Percentiles rank a stretch among this genome's conserved stretches.
Evolutionary conservation across 495 filamentous ascomycete genomes (phyloP).

Genomic region (Lasiosphaeris hirsuta): DNA sequence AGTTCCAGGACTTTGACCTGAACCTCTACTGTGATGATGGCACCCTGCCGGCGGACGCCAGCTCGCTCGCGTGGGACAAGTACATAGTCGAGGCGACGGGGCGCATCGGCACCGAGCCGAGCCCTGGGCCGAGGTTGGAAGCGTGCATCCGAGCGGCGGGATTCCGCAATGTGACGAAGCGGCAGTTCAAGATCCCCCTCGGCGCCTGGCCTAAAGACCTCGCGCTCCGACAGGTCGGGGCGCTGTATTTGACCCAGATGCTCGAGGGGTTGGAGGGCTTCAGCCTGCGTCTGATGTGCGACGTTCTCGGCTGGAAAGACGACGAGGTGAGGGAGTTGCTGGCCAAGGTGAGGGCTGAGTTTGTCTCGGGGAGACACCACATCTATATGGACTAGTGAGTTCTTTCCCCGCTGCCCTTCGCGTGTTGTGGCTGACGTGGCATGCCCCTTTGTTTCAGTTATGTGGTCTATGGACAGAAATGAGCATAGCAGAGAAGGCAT

Average conservation of each 20-base stretch:
- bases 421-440: background rate
- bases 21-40: slow-evolving; percentile 33
- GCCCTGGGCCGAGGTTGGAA: slow-evolving; percentile 15
- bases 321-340: slow-evolving; percentile 24
- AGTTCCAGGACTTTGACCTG: slow-evolving; percentile 45
- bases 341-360: slow-evolving; percentile 23
- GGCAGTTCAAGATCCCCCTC: slow-evolving; percentile 32
- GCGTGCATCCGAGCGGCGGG: slow-evolving; percentile 28
- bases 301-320: slow-evolving; percentile 24
- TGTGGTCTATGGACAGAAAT: slow-evolving; percentile 10
- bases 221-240: slow-evolving; percentile 45
- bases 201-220: slow-evolving; percentile 42
- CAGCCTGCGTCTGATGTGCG: slow-evolving; percentile 23
- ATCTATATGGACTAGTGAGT: slow-evolving; percentile 17
- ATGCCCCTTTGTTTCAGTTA: background rate
- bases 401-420: background rate
- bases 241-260: slow-evolving; percentile 25
- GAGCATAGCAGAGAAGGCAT: background rate
- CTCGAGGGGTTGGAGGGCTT: slow-evolving; percentile 23
- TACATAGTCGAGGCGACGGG: slow-evolving; percentile 23
- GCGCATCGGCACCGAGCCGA: slow-evolving; percentile 16
- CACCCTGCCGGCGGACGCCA: slow-evolving; percentile 22
- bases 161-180: slow-evolving; percentile 32
- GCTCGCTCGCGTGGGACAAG: slow-evolving; percentile 30
- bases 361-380: background rate